Conservation (phyloP, 2,329 filamentous ascomycete species). For the Monosporascus sp. region DNA sequence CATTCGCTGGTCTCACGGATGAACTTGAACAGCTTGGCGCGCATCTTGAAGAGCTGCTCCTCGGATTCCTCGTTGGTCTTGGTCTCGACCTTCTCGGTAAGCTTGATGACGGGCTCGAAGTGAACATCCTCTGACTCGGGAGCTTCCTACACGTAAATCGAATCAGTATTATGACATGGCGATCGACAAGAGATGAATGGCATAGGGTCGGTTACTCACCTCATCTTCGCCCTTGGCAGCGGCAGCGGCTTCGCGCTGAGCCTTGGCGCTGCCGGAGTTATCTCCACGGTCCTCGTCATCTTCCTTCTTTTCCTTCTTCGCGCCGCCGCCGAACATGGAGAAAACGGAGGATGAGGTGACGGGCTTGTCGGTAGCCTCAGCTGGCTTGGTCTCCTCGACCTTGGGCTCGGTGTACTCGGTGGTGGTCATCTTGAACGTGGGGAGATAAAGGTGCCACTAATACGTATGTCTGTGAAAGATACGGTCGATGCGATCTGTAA, state of each 20-base stretch:
- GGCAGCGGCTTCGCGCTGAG: slow-evolving; percentile 59
- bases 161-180: slow-evolving; percentile 6
- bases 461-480: not conserved
- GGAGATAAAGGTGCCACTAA: not conserved
- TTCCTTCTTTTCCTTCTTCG: slow-evolving; percentile 93
- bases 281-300: slow-evolving; percentile 78
- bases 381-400: slow-evolving; percentile 44
- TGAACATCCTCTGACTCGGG: slow-evolving; percentile 89
- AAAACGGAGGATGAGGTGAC: slow-evolving; percentile 68
- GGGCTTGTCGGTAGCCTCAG: slow-evolving; percentile 31
- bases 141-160: slow-evolving; percentile 50
- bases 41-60: slow-evolving; percentile 99
- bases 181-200: not conserved
- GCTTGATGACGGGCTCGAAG: slow-evolving; percentile 92
- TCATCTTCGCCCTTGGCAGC: slow-evolving; percentile 50
- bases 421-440: slow-evolving; percentile 38
- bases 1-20: slow-evolving; percentile 87
- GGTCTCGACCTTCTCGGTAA: slow-evolving; percentile 93
- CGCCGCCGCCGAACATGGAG: slow-evolving; percentile 97
- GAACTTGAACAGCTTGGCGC: slow-evolving; percentile 99
- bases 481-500: not conserved
- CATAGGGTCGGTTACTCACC: slow-evolving; percentile 32
- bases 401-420: slow-evolving; percentile 49
- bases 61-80: slow-evolving; percentile 98
- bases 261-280: slow-evolving; percentile 83